phyloP scores from a whole-genome alignment of 768 basidiomycete genomes.

The Pisolithus marmoratus region DNA sequence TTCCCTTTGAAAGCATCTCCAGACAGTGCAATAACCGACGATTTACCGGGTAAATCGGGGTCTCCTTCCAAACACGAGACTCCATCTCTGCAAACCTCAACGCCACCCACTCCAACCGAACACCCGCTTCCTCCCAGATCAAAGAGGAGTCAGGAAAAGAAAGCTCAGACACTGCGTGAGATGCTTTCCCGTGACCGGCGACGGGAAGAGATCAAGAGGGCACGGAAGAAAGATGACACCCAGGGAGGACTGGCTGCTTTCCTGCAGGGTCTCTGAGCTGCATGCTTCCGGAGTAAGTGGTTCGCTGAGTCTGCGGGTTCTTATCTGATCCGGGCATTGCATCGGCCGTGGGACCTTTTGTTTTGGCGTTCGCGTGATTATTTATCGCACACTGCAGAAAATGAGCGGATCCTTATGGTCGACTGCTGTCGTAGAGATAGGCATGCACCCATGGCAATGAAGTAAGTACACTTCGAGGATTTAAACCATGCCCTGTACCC shows the following conservation, averaged over 20 bases:
- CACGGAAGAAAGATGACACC: conserved; percentile 16
- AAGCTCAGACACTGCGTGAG: conserved; percentile 52
- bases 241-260: conserved; percentile 49
- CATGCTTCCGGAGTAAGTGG: not conserved
- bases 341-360: too few species aligned
- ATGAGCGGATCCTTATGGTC: too few species aligned
- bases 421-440: too few species aligned
- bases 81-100: not conserved
- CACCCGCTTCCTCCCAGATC: conserved; percentile 21
- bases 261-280: conserved; percentile 18
- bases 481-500: too few species aligned
- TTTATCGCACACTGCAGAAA: too few species aligned
- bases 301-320: not conserved
- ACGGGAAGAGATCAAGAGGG: conserved; percentile 29
- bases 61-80: not conserved
- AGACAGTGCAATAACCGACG: not conserved
- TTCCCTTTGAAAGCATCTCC: not conserved
- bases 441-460: too few species aligned
- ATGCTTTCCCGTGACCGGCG: conserved; percentile 59
- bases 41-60: not conserved
- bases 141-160: conserved; percentile 32
- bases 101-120: not conserved
- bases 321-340: not conserved
- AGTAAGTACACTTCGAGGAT: too few species aligned
- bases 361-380: too few species aligned